Evolutionary conservation across 495 filamentous ascomycete genomes (phyloP).

Genomic region (Annulohypoxylon stygium): DNA sequence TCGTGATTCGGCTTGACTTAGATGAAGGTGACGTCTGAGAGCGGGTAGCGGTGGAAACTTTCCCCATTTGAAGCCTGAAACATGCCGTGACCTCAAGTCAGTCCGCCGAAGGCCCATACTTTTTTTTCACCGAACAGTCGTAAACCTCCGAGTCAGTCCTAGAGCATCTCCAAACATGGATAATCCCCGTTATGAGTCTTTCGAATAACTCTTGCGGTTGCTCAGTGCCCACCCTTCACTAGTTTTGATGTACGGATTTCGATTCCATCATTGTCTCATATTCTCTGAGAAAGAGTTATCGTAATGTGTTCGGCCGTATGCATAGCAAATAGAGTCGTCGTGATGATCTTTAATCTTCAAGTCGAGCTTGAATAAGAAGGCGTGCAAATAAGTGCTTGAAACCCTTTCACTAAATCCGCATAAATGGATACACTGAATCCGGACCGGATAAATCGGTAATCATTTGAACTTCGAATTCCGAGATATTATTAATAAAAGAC

Average conservation of each 20-base stretch:
- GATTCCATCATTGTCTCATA: neutral
- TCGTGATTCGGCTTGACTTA: neutral
- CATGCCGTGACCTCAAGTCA: neutral
- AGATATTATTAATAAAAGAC: conserved; percentile 56
- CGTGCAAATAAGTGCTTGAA: neutral
- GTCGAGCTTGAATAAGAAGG: neutral
- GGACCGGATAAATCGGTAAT: neutral
- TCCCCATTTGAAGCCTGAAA: neutral
- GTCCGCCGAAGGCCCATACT: neutral
- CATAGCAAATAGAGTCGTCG: neutral
- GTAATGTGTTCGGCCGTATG: neutral
- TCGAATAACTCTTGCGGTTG: neutral
- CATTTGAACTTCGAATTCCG: neutral
- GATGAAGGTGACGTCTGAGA: neutral
- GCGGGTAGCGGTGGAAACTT: no score
- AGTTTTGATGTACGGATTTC: neutral
- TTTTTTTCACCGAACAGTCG: neutral
- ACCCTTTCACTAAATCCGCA: neutral
- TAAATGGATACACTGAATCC: neutral
- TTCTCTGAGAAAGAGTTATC: neutral
- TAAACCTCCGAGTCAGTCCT: neutral
- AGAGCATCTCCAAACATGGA: neutral
- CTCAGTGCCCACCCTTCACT: neutral
- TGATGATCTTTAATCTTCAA: neutral
- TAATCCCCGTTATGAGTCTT: neutral